Percentiles rank a stretch among this genome's conserved stretches.
Conservation (phyloP, 2,329 filamentous ascomycete species). For the Pestalotiopsis sp. region DNA sequence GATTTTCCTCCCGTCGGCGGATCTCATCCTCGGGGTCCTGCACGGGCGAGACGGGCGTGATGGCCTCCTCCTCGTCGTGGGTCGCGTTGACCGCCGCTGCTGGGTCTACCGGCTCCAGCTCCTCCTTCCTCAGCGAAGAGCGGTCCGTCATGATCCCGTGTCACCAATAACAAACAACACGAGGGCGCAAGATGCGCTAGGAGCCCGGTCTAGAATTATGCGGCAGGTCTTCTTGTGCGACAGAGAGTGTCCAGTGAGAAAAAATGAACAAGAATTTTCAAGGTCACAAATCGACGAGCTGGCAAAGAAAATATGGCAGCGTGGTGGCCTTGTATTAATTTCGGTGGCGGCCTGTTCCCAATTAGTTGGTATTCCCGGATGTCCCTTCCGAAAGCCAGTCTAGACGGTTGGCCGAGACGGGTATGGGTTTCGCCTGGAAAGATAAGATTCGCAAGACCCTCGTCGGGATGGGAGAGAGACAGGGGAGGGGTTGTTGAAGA, state of each 20-base stretch:
- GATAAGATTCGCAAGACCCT: neutral
- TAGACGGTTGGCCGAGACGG: neutral
- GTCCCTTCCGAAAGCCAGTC: conserved; percentile 1
- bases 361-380: neutral
- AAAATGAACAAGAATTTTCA: neutral
- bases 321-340: neutral
- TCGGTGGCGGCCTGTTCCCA: neutral
- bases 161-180: neutral
- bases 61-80: conserved; percentile 20
- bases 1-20: conserved; percentile 26
- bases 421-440: neutral
- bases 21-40: conserved; percentile 32
- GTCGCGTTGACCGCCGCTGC: conserved; percentile 23
- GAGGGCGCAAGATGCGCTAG: neutral
- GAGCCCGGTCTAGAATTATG: neutral
- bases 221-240: neutral
- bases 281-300: neutral
- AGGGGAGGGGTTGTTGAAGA: neutral
- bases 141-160: conserved; percentile 28
- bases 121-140: conserved; percentile 26
- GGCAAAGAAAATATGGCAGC: neutral
- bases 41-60: conserved; percentile 20
- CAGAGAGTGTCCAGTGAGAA: neutral
- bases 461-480: neutral
- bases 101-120: conserved; percentile 28